Evolutionary conservation across 164 flowering plant genomes (phyloP).

Genomic region (Paratinospora sagittata): DNA sequence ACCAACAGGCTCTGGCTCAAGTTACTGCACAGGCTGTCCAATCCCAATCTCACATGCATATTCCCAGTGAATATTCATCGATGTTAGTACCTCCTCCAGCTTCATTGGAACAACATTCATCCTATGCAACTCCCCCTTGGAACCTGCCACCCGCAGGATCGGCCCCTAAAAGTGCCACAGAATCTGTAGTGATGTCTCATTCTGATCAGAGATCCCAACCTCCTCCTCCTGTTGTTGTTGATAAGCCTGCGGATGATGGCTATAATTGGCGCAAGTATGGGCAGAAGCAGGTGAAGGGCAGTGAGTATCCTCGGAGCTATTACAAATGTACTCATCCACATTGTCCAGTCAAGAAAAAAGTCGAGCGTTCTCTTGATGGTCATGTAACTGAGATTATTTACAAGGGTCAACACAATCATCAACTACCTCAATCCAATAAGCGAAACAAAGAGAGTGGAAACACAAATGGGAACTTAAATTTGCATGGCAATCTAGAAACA

Average conservation of each 20-base stretch:
- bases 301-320: constrained; percentile 88
- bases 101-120: constrained; percentile 22
- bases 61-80: constrained; percentile 43
- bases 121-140: constrained; percentile 28
- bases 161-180: constrained; percentile 29
- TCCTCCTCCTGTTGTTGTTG: constrained; percentile 30
- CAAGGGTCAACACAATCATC: constrained; percentile 89
- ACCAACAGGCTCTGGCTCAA: constrained; percentile 90
- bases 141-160: constrained; percentile 30
- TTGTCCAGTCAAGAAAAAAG: constrained; percentile 92
- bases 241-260: constrained; percentile 78
- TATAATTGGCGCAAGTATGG: constrained; percentile 98
- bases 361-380: constrained; percentile 78
- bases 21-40: constrained; percentile 89
- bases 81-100: constrained; percentile 24
- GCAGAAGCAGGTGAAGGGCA: constrained; percentile 92
- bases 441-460: constrained; percentile 48
- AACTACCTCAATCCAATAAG: constrained; percentile 43
- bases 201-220: constrained; percentile 47
- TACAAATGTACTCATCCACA: constrained; percentile 73
- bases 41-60: constrained; percentile 46
- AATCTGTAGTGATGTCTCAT: constrained; percentile 37
- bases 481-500: constrained; percentile 30
- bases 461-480: constrained; percentile 26
- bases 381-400: constrained; percentile 84